phyloP scores from a whole-genome alignment of 2,329 filamentous ascomycete genomes.

The Epichloe hybrida region DNA sequence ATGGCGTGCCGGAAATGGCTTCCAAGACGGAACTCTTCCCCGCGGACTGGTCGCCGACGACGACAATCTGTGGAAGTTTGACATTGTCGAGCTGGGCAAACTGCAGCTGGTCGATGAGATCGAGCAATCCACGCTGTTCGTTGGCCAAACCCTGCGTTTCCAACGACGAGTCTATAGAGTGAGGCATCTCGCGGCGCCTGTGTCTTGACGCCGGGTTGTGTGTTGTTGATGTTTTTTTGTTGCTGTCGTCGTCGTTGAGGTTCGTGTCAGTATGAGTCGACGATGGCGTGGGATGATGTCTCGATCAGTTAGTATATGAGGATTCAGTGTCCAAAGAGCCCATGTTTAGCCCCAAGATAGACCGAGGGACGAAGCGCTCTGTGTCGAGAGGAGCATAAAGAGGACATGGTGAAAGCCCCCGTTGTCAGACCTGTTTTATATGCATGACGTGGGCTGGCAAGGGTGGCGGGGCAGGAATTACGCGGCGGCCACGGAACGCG shows the following conservation, averaged over 20 bases:
- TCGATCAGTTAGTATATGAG: not conserved
- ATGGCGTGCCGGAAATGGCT: constrained; percentile 47
- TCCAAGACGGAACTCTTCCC: constrained; percentile 52
- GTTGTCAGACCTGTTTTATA: not conserved
- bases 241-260: not conserved
- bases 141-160: constrained; percentile 35
- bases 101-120: constrained; percentile 43
- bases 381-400: too few relatives aligned
- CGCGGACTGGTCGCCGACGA: constrained; percentile 50
- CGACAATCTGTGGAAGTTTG: constrained; percentile 46
- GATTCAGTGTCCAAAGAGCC: constrained; percentile 6
- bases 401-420: too few relatives aligned
- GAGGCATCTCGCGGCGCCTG: constrained; percentile 21
- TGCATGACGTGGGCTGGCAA: not conserved
- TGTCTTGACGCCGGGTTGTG: constrained; percentile 3
- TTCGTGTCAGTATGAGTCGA: not conserved
- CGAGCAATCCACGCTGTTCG: constrained; percentile 42
- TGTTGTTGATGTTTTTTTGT: not conserved
- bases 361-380: not conserved
- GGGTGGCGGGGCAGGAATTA: not conserved
- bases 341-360: not conserved
- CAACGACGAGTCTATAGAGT: constrained; percentile 33
- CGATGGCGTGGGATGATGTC: not conserved
- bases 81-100: constrained; percentile 38
- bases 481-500: not conserved